Evolutionary conservation across 2,329 filamentous ascomycete genomes (phyloP), one percentile per base, ranked within the genome.

Genomic region (Claviceps capensis): DNA sequence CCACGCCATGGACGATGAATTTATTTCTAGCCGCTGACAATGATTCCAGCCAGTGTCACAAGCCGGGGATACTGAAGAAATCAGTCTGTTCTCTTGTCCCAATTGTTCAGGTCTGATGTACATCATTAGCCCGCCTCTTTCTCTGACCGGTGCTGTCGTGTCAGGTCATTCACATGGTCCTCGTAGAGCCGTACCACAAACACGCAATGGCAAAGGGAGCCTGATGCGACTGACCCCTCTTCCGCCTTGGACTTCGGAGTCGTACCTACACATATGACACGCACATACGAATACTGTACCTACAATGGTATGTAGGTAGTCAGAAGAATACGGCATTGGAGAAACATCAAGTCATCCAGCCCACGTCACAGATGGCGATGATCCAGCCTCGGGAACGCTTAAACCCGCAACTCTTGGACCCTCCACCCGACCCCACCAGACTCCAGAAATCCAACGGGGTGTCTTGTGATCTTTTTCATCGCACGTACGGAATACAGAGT

Each of bases 131-230:
- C 44, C 26, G 22, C 17, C 7, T 22, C 23, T 26, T 26, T 46
- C 44, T 46, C 44, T 47, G 50, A 52, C 50, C 50, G 50, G 43
- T 37, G 40, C 48, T 49, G 48, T 41, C 42, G 48, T 49, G 48
- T 37, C 47, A 42, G 17, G 26, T 34, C 30, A 34, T 34, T 34
- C 30, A 34, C 9, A 34, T 34, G 30, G 30, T 34, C 30, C 11
- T 34, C 30, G 30, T 34, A 11, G 30, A 34, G 30, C 9, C 30
- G 26, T 30, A 11, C 9, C 30, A 34, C 30, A 34, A 11, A 34
- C 30, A 4, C 9, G 30, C 30, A 34, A 34, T 34, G 30, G 5
- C 8, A 5, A 9, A 6, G 44, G n/a, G 22, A 26, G 42, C 5
- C 19, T 7, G 42, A 26, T 44, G 42, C 14, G 41, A 43, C 41